These are phyloP conservation scores for Neodidymelliopsis sp. DNA, from an alignment of 2,329 filamentous ascomycete genomes.

Conservation along the genomic window DNA sequence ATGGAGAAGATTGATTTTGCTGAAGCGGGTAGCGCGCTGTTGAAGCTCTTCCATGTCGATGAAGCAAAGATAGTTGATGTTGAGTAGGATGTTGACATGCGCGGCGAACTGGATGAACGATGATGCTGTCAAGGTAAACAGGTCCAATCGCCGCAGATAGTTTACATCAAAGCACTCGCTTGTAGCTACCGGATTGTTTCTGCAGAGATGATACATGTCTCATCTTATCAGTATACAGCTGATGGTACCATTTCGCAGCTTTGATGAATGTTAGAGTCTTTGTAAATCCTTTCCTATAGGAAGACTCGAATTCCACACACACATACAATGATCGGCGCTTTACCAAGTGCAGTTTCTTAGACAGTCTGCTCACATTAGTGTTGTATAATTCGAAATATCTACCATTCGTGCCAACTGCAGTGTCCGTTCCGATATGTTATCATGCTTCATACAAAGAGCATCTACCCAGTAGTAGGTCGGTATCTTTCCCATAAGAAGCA, in stretches of 20 bases:
- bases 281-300: constrained; percentile 31
- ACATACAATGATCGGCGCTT: constrained; percentile 29
- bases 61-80: constrained; percentile 20
- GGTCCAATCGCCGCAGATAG: too few relatives aligned
- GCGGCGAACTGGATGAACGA: too few relatives aligned
- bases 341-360: constrained; percentile 39
- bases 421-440: constrained; percentile 33
- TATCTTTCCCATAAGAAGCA: constrained; percentile 8
- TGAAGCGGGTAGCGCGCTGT: constrained; percentile 20
- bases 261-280: constrained; percentile 34
- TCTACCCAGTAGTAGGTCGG: constrained; percentile 41
- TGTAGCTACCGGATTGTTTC: constrained; percentile 32
- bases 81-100: too few relatives aligned
- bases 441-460: constrained; percentile 41
- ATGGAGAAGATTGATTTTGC: constrained; percentile 42
- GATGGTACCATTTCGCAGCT: constrained; percentile 35
- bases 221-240: constrained; percentile 36
- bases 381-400: too few relatives aligned
- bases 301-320: constrained; percentile 31
- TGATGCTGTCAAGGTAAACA: too few relatives aligned
- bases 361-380: too few relatives aligned
- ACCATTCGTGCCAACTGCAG: constrained; percentile 41
- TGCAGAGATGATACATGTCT: constrained; percentile 24
- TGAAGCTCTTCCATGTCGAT: constrained; percentile 32
- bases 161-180: constrained; percentile 25